phyloP scores from a whole-genome alignment of 2,329 filamentous ascomycete species.

The Raffaelea albimanens region DNA sequence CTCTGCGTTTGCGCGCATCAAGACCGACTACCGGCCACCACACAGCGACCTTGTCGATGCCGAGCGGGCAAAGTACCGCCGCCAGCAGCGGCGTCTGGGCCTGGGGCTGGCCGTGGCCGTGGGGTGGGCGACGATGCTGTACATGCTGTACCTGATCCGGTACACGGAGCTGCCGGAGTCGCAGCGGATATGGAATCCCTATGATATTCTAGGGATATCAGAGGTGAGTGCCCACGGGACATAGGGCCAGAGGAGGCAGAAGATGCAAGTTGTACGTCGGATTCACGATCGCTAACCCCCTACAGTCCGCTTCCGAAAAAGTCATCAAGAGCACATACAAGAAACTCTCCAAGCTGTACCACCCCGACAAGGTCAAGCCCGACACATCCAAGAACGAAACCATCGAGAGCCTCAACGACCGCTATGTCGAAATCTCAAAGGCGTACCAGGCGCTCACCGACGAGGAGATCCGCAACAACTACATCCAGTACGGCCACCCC shows the following conservation, averaged over 20 bases:
- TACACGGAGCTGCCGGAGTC: constrained; percentile 57
- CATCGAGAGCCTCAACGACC: constrained; percentile 68
- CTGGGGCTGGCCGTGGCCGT: constrained; percentile 64
- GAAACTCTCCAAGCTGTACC: constrained; percentile 72
- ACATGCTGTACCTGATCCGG: constrained; percentile 85
- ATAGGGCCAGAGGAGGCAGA: not conserved
- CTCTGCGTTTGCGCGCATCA: constrained; percentile 72
- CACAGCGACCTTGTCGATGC: constrained; percentile 75
- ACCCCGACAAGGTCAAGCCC: constrained; percentile 86
- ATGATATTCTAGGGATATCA: constrained; percentile 82
- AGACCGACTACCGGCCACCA: constrained; percentile 69
- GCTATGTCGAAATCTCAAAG: constrained; percentile 92
- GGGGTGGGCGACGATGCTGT: constrained; percentile 77
- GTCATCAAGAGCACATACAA: constrained; percentile 89
- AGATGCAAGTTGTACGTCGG: not conserved
- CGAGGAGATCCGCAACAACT: constrained; percentile 95
- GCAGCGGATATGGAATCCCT: constrained; percentile 89
- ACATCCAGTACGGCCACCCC: constrained; percentile 87
- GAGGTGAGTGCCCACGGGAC: too few relatives aligned
- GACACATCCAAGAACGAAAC: constrained; percentile 86
- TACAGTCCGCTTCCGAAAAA: constrained; percentile 71
- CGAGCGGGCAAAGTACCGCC: constrained; percentile 77
- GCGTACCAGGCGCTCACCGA: constrained; percentile 97
- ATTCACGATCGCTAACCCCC: not conserved
- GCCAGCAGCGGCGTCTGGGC: constrained; percentile 82